phyloP scores from a whole-genome alignment of 345 rosid genomes.

The Citrus sinensis region DNA sequence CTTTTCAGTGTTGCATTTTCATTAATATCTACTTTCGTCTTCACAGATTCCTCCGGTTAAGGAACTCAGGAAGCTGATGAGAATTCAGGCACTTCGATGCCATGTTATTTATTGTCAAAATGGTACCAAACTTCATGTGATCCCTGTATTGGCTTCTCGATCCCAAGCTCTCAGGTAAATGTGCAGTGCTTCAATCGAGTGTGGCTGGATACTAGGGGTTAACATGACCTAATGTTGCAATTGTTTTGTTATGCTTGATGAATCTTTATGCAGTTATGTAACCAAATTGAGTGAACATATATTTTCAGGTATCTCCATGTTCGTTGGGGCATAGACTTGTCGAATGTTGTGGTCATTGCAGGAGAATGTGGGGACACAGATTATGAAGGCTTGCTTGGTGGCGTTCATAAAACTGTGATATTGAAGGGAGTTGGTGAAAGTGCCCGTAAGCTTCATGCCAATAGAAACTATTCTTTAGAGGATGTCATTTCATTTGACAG shows the following conservation, averaged over 20 bases:
- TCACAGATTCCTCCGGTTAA: slow-evolving; percentile 57
- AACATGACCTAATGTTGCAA: neutral
- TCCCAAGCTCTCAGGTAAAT: slow-evolving; percentile 77
- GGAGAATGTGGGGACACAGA: slow-evolving; percentile 81
- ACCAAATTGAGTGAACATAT: neutral
- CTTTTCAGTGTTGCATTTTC: too few relatives aligned
- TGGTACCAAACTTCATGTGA: slow-evolving; percentile 56
- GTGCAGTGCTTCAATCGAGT: too few relatives aligned
- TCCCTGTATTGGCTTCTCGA: slow-evolving; percentile 76
- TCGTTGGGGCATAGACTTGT: slow-evolving; percentile 65
- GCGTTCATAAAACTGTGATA: slow-evolving; percentile 56
- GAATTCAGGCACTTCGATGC: slow-evolving; percentile 48
- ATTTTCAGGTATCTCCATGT: slow-evolving; percentile 58
- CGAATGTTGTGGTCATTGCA: slow-evolving; percentile 51
- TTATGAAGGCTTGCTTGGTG: slow-evolving; percentile 71
- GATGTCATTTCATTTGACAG: too few relatives aligned
- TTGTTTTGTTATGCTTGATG: neutral
- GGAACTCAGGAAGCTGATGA: slow-evolving; percentile 63
- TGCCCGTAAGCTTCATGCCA: too few relatives aligned
- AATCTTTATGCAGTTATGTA: too few relatives aligned
- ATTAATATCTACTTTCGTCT: slow-evolving; percentile 1
- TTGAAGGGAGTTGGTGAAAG: slow-evolving; percentile 35
- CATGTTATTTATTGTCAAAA: slow-evolving; percentile 51
- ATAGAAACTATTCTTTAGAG: too few relatives aligned
- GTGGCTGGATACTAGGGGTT: neutral